Percentiles rank a stretch among this genome's conserved stretches.
Conservation (phyloP, 1,284 basidiomycete genomes). For the Ganoderma lucidum region DNA sequence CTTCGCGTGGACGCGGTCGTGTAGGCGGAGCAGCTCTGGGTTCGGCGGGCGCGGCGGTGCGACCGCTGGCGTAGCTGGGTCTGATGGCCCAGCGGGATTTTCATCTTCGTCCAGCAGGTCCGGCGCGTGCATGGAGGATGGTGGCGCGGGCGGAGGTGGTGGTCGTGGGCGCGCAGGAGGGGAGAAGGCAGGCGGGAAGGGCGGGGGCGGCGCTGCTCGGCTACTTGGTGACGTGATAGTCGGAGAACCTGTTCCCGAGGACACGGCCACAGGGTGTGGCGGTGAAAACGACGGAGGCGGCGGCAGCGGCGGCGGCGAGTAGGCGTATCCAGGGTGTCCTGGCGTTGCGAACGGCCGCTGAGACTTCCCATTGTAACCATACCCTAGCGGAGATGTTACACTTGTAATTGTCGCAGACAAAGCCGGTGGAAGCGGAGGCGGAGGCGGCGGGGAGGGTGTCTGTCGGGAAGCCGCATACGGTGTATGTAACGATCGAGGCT, state of each 20-base stretch:
- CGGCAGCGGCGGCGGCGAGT: conserved; percentile 32
- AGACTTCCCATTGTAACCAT: conserved; percentile 21
- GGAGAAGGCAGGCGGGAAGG: conserved; percentile 36
- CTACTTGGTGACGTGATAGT: conserved; percentile 26
- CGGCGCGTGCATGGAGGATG: conserved; percentile 40
- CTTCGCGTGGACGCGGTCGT: conserved; percentile 81
- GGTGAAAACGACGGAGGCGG: conserved; percentile 38
- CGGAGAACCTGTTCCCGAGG: conserved; percentile 24
- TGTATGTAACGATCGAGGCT: conserved; percentile 26
- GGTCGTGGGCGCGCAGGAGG: conserved; percentile 25
- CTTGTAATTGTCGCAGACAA: conserved; percentile 15
- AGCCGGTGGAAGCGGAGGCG: conserved; percentile 28
- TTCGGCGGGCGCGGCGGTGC: conserved; percentile 88
- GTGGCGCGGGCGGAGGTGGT: conserved; percentile 36
- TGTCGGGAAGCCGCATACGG: conserved; percentile 23
- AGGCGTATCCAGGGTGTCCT: conserved; percentile 19
- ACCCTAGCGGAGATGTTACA: conserved; percentile 9
- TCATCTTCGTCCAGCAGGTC: conserved; percentile 48
- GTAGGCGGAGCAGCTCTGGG: conserved; percentile 88
- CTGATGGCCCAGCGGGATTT: conserved; percentile 26
- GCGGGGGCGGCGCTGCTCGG: conserved; percentile 34
- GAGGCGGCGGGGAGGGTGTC: conserved; percentile 25
- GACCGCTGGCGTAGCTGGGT: conserved; percentile 38
- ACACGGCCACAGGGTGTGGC: conserved; percentile 30
- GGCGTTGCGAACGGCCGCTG: conserved; percentile 12